These are phyloP conservation scores for Coemansia sp. DNA, from an alignment of 192 early-diverging fungal species.

Conservation along the genomic window DNA sequence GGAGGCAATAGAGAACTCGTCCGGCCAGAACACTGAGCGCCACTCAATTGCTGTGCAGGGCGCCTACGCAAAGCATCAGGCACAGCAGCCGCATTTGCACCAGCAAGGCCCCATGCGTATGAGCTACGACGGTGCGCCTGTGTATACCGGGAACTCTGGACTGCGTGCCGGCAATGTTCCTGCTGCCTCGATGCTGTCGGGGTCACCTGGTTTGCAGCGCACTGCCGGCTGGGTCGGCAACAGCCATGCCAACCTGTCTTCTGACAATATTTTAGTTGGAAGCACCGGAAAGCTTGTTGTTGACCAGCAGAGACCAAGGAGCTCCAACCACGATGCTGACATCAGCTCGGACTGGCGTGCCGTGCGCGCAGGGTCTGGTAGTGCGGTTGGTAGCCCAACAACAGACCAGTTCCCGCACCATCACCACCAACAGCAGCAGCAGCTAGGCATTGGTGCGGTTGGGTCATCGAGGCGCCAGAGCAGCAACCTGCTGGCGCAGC, in stretches of 20 bases:
- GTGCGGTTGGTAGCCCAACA: constrained; percentile 23
- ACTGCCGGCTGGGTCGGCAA: constrained; percentile 17
- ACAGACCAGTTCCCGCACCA: constrained; percentile 25
- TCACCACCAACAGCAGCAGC: constrained; percentile 13
- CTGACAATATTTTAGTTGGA: constrained; percentile 21
- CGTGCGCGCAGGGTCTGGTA: constrained; percentile 10
- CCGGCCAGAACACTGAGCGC: constrained; percentile 28
- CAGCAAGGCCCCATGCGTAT: constrained; percentile 16
- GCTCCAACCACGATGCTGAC: constrained; percentile 48
- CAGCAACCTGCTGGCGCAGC: constrained; percentile 35
- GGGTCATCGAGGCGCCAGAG: constrained; percentile 37
- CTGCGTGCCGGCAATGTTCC: not conserved
- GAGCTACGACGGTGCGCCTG: constrained; percentile 30
- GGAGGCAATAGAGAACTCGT: not conserved
- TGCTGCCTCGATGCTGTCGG: constrained; percentile 7
- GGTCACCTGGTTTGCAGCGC: constrained; percentile 23
- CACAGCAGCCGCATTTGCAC: constrained; percentile 1
- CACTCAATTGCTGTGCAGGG: constrained; percentile 39
- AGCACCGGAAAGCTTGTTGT: constrained; percentile 18
- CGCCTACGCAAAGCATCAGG: constrained; percentile 31
- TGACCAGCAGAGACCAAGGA: constrained; percentile 27
- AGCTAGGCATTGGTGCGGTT: constrained; percentile 20
- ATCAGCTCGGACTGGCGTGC: constrained; percentile 43
- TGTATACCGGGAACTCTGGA: not conserved
- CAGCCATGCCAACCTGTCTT: constrained; percentile 16